Evolutionary conservation across 2,329 filamentous ascomycete species (phyloP).

Genomic region (Fusarium clavum): DNA sequence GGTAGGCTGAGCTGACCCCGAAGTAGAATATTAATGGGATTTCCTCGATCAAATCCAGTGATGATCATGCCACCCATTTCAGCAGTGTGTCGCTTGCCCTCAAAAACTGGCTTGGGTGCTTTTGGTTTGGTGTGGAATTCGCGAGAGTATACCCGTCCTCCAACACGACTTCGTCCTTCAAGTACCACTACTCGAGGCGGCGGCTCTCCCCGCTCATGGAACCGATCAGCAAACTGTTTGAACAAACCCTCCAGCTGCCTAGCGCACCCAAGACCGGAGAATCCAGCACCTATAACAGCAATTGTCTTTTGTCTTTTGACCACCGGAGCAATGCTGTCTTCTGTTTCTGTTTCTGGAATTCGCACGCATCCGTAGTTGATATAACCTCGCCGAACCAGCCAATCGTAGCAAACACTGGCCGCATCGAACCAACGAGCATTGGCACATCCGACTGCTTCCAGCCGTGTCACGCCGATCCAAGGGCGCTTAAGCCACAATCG

Average conservation of each 20-base stretch:
- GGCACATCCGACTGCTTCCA: conserved; percentile 91
- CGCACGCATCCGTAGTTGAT: conserved; percentile 96
- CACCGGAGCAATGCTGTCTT: conserved; percentile 53
- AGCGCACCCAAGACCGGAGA: conserved; percentile 91
- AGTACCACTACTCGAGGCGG: conserved; percentile 82
- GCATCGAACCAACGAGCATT: conserved; percentile 90
- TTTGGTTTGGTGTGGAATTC: conserved; percentile 69
- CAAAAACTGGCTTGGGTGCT: conserved; percentile 62
- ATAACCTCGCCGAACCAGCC: conserved; percentile 89
- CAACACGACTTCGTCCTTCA: conserved; percentile 87
- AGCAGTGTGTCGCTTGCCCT: conserved; percentile 77
- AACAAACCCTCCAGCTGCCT: conserved; percentile 91
- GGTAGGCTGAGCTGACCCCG: conserved; percentile 88
- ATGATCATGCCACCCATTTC: conserved; percentile 99
- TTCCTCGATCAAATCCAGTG: conserved; percentile 95
- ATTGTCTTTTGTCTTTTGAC: conserved; percentile 74
- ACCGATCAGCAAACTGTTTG: conserved; percentile 78
- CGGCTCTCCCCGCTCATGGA: conserved; percentile 72
- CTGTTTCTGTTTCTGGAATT: conserved; percentile 60
- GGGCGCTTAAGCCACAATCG: conserved; percentile 91
- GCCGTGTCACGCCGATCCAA: conserved; percentile 80
- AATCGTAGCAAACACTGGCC: conserved; percentile 89
- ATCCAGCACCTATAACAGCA: conserved; percentile 90
- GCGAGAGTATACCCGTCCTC: conserved; percentile 92
- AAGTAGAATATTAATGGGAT: conserved; percentile 90